phyloP scores from a whole-genome alignment of 2,329 filamentous ascomycete species.

The Ilyonectria destructans region DNA sequence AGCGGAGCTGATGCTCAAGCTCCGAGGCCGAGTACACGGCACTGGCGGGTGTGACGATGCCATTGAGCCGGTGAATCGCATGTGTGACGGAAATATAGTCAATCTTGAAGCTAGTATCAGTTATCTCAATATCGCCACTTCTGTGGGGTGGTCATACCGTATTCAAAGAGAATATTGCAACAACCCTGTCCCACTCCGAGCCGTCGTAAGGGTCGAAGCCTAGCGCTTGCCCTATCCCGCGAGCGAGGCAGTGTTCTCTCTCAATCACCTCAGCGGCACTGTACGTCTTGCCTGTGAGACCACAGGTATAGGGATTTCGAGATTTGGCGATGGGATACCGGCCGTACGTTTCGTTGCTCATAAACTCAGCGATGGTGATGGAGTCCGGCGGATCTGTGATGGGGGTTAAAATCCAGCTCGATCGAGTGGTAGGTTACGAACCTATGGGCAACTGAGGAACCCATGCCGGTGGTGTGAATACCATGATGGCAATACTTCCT shows the following conservation, averaged over 20 bases:
- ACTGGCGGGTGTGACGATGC: background rate
- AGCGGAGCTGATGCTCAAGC: background rate
- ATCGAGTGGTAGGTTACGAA: conserved; percentile 49
- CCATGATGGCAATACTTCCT: background rate
- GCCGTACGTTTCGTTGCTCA: conserved; percentile 81
- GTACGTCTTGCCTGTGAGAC: conserved; percentile 79
- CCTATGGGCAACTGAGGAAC: conserved; percentile 71
- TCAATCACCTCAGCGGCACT: conserved; percentile 75
- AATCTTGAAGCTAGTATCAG: conserved; percentile 33
- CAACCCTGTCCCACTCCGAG: conserved; percentile 12
- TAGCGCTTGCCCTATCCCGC: conserved; percentile 79
- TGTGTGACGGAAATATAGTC: background rate
- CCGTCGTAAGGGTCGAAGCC: conserved; percentile 73
- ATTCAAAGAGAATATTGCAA: conserved; percentile 16
- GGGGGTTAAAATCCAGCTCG: conserved; percentile 25
- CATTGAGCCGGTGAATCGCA: background rate
- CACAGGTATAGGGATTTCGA: conserved; percentile 82
- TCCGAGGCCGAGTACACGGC: background rate
- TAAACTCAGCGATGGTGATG: conserved; percentile 83
- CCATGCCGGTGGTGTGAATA: conserved; percentile 69
- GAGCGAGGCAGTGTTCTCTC: conserved; percentile 77
- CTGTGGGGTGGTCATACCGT: conserved; percentile 49
- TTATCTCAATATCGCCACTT: background rate
- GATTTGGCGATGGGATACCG: conserved; percentile 75
- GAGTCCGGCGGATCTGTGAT: conserved; percentile 76